Evolutionary conservation across 441 rosid species (phyloP).

Genomic region (Bocquillonia castaneifolia): DNA sequence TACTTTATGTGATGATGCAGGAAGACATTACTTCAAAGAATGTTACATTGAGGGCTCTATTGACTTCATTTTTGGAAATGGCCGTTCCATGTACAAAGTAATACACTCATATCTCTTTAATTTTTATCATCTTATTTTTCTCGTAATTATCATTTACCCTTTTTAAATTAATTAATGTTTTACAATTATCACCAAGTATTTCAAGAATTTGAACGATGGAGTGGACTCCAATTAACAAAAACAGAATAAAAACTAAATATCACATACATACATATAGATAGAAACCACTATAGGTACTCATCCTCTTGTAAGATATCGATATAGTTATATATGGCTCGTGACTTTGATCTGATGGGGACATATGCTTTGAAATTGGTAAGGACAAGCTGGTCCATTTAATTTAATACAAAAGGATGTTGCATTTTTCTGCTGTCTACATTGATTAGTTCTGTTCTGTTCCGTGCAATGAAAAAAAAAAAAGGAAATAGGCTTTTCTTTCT

Average conservation of each 20-base stretch:
- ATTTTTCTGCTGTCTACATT: not conserved
- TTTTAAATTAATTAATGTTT: too few species aligned
- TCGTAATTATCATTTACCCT: too few species aligned
- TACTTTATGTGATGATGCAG: constrained; percentile 90
- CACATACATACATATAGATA: not conserved
- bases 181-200: too few species aligned
- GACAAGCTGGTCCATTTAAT: constrained; percentile 7
- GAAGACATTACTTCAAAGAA: constrained; percentile 82
- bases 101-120: not conserved
- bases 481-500: not conserved
- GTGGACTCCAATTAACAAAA: too few species aligned
- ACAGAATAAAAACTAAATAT: not conserved
- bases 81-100: constrained; percentile 89
- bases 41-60: constrained; percentile 90
- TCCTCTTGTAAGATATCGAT: not conserved
- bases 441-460: not conserved
- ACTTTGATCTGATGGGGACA: constrained; percentile 11
- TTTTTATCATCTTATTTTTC: too few species aligned
- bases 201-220: too few species aligned
- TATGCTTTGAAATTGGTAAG: constrained; percentile 12
- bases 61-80: constrained; percentile 90
- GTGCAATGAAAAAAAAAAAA: not conserved
- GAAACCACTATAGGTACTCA: not conserved
- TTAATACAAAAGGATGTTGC: constrained; percentile 24
- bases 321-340: too few species aligned